Percentiles rank a stretch among this genome's conserved stretches.
phyloP scores from a whole-genome alignment of 2,329 filamentous ascomycete genomes.

The Alternaria longipes region DNA sequence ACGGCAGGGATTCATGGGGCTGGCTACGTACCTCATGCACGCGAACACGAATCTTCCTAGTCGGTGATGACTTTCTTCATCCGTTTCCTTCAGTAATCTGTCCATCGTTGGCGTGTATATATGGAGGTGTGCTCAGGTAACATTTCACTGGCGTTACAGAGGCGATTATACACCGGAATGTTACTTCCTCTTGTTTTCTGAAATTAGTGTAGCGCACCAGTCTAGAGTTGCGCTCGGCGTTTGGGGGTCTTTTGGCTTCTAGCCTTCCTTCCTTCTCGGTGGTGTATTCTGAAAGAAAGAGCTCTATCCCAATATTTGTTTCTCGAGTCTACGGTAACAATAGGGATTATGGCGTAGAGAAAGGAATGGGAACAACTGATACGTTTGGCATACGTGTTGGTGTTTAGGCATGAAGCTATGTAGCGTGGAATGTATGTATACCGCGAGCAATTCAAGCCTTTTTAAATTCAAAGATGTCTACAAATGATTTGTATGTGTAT shows the following conservation, averaged over 20 bases:
- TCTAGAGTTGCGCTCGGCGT: conserved; percentile 24
- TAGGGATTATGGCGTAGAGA: conserved; percentile 19
- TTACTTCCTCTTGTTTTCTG: conserved; percentile 2
- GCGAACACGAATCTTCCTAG: conserved; percentile 28
- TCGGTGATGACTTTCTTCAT: conserved; percentile 20
- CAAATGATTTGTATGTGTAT: background rate
- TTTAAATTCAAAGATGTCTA: background rate
- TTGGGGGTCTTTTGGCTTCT: conserved; percentile 16
- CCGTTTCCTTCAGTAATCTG: conserved; percentile 33
- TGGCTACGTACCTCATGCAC: conserved; percentile 15
- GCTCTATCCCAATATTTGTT: conserved; percentile 28
- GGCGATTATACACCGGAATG: conserved; percentile 26
- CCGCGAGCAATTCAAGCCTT: conserved; percentile 10
- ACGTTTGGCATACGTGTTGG: conserved; percentile 6
- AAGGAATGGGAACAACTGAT: conserved; percentile 8
- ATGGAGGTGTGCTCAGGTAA: conserved; percentile 22
- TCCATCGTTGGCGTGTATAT: conserved; percentile 30
- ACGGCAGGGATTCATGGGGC: conserved; percentile 17
- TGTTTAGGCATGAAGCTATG: conserved; percentile 1
- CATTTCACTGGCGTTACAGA: conserved; percentile 31
- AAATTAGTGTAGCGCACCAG: conserved; percentile 8
- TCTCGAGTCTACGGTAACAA: conserved; percentile 27
- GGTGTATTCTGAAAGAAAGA: conserved; percentile 7
- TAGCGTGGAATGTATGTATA: conserved; percentile 12
- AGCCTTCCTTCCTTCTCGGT: conserved; percentile 23